These are phyloP conservation scores for Ensete glaucum DNA, from an alignment of 176 grass and related monocot species.

Conservation along the genomic window DNA sequence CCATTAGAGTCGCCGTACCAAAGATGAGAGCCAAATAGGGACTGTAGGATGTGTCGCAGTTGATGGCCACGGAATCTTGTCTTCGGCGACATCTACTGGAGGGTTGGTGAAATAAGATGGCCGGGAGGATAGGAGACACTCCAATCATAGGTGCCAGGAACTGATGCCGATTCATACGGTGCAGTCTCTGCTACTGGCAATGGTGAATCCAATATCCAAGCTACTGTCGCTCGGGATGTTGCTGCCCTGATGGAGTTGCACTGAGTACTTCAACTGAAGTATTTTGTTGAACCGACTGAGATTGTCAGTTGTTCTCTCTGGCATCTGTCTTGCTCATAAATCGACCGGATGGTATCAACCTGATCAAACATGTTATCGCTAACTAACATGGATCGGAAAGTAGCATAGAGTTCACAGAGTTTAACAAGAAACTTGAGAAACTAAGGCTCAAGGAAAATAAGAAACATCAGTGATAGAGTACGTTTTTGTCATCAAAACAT, in stretches of 20 bases:
- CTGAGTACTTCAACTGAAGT: no score
- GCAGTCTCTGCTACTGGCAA: slow-evolving; percentile 38
- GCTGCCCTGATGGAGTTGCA: slow-evolving; percentile 55
- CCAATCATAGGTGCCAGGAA: slow-evolving; percentile 65
- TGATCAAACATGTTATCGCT: no score
- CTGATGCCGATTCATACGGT: slow-evolving; percentile 52
- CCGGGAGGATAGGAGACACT: slow-evolving; percentile 75
- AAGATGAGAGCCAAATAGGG: slow-evolving; percentile 54
- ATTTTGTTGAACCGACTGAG: no score
- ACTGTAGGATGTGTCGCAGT: slow-evolving; percentile 87
- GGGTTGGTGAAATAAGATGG: slow-evolving; percentile 89
- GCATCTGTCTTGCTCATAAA: no score
- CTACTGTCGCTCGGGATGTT: slow-evolving; percentile 62
- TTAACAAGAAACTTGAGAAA: no score
- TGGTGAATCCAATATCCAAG: slow-evolving; percentile 57
- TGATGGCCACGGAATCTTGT: slow-evolving; percentile 46
- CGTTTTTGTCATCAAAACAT: no score
- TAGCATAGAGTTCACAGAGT: no score
- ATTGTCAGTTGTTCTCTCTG: no score
- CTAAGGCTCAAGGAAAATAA: no score
- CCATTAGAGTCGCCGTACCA: slow-evolving; percentile 14
- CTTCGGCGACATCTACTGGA: slow-evolving; percentile 73
- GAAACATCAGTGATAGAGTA: no score
- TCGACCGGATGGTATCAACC: no score
- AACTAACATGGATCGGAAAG: no score